phyloP scores from a whole-genome alignment of 495 filamentous ascomycete species.

The Trichoderma orchidacearum region DNA sequence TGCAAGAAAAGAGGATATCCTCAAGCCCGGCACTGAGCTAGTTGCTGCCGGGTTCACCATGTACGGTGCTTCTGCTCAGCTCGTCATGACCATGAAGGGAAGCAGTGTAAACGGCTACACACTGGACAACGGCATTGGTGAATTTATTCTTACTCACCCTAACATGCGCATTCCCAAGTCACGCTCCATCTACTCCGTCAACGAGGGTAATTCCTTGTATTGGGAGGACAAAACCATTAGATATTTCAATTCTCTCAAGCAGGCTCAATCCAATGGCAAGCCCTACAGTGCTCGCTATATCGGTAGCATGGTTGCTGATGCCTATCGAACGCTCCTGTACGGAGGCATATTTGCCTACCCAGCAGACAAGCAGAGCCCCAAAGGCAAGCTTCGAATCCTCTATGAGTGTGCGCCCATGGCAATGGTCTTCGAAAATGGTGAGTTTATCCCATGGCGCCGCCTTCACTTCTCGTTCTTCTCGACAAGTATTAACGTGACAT shows the following conservation, averaged over 20 bases:
- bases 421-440: slow-evolving; percentile 96
- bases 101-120: slow-evolving; percentile 94
- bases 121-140: slow-evolving; percentile 85
- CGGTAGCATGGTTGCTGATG: slow-evolving; percentile 95
- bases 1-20: slow-evolving; percentile 60
- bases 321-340: slow-evolving; percentile 88
- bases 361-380: slow-evolving; percentile 92
- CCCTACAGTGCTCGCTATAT: slow-evolving; percentile 94
- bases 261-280: slow-evolving; percentile 55
- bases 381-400: slow-evolving; percentile 92
- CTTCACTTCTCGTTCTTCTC: not conserved
- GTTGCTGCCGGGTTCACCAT: slow-evolving; percentile 96
- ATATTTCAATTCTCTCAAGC: slow-evolving; percentile 83
- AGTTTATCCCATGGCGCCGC: slow-evolving; percentile 15
- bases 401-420: slow-evolving; percentile 99
- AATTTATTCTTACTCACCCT: slow-evolving; percentile 97
- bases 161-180: slow-evolving; percentile 74
- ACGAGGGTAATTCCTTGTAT: slow-evolving; percentile 93
- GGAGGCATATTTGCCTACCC: slow-evolving; percentile 97
- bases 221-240: slow-evolving; percentile 82
- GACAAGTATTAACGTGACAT: slow-evolving; percentile 5
- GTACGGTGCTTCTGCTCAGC: slow-evolving; percentile 93
- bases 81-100: slow-evolving; percentile 94
- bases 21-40: slow-evolving; percentile 78
- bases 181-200: slow-evolving; percentile 90